Evolutionary conservation across 345 rosid species (phyloP).

Genomic region (Citrus medica): DNA sequence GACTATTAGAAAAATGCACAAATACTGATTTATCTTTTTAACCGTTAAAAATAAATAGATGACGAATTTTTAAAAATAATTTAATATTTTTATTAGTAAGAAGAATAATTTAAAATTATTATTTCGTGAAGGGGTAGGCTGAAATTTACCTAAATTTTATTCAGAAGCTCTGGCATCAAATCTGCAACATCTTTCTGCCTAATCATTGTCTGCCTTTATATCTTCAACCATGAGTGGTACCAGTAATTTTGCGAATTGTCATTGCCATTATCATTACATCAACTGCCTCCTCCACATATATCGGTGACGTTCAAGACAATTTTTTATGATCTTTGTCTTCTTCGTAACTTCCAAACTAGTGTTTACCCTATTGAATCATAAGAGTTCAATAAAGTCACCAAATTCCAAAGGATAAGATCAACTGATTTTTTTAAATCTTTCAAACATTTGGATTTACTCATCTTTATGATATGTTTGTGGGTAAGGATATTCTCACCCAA

Average conservation of each 20-base stretch:
- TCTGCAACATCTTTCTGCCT: too few relatives aligned
- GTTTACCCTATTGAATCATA: not conserved
- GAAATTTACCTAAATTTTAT: too few relatives aligned
- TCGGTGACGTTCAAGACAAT: not conserved
- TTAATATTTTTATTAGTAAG: too few relatives aligned
- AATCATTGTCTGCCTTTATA: too few relatives aligned
- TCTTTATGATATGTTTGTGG: not conserved
- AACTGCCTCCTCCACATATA: not conserved
- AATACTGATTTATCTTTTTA: too few relatives aligned
- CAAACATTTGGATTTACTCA: not conserved
- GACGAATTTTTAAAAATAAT: too few relatives aligned
- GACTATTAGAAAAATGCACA: too few relatives aligned
- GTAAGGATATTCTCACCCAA: too few relatives aligned
- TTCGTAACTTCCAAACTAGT: not conserved
- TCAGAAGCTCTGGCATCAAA: not conserved
- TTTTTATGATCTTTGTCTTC: not conserved
- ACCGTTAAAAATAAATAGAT: too few relatives aligned
- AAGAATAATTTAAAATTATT: fast-evolving
- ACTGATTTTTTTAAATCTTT: not conserved
- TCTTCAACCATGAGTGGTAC: too few relatives aligned
- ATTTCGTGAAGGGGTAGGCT: too few relatives aligned
- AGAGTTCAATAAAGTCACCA: not conserved
- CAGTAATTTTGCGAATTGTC: not conserved
- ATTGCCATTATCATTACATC: not conserved
- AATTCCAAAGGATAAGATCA: not conserved